Percentiles rank a stretch among this genome's conserved stretches.
Evolutionary conservation across 202 grass and related monocot species (phyloP).

Genomic region (Brachypodium distachyon): DNA sequence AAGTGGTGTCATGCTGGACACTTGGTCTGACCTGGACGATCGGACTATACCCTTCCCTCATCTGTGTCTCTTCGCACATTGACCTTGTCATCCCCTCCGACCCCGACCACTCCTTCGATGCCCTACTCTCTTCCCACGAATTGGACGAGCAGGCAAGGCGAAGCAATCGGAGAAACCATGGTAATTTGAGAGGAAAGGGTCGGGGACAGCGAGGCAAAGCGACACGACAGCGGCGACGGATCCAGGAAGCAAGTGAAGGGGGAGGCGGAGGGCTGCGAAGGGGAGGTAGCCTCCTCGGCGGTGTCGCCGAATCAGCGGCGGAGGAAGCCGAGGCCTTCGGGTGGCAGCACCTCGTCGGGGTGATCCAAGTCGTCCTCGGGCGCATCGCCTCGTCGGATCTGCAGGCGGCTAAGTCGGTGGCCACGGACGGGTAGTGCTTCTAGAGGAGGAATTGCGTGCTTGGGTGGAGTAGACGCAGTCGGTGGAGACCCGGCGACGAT

Average conservation of each 20-base stretch:
- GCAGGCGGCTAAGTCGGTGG: too few relatives aligned
- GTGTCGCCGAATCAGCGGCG: conserved; percentile 27
- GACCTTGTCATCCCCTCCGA: too few relatives aligned
- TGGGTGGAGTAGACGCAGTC: too few relatives aligned
- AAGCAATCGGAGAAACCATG: conserved; percentile 29
- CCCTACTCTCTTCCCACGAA: too few relatives aligned
- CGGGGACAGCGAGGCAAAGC: conserved; percentile 18
- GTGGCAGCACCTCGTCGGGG: conserved; percentile 10
- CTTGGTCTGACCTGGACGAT: too few relatives aligned
- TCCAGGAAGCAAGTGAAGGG: conserved; percentile 10
- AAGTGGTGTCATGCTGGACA: too few relatives aligned
- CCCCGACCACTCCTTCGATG: too few relatives aligned
- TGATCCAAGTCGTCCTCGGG: conserved; percentile 30
- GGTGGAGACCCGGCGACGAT: too few relatives aligned
- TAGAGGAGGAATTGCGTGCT: too few relatives aligned
- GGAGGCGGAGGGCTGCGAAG: conserved; percentile 6
- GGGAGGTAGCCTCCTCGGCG: neutral
- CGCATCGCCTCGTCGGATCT: conserved; percentile 24
- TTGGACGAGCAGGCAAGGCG: neutral
- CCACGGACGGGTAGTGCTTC: conserved; percentile 15
- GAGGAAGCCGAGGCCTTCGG: conserved; percentile 39
- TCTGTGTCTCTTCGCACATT: too few relatives aligned
- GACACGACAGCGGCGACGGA: too few relatives aligned
- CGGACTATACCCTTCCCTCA: too few relatives aligned
- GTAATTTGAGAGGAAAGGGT: conserved; percentile 22